These are phyloP conservation scores for Phylloporus arenicola DNA, from an alignment of 768 basidiomycete species.

Conservation along the genomic window DNA sequence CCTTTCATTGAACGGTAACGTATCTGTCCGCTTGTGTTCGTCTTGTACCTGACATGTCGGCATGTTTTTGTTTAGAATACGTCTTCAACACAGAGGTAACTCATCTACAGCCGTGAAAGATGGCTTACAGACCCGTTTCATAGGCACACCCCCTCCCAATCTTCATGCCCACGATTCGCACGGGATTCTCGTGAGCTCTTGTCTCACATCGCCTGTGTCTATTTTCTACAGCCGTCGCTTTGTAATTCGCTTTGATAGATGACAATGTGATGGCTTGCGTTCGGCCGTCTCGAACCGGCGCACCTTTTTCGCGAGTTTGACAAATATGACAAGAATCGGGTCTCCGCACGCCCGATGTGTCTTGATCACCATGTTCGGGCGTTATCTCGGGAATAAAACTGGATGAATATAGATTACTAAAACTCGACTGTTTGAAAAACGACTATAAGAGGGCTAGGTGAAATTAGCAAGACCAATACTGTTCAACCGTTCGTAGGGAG, in stretches of 20 bases:
- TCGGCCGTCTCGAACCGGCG: too few relatives aligned
- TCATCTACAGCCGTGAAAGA: background rate
- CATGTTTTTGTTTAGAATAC: slow-evolving; percentile 44
- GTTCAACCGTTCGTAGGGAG: slow-evolving; percentile 10
- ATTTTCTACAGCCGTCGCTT: background rate
- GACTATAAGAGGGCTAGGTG: slow-evolving; percentile 5
- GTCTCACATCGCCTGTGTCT: background rate
- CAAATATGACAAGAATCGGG: background rate
- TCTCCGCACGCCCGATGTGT: background rate
- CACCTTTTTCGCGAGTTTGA: background rate
- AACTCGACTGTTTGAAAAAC: slow-evolving; percentile 1
- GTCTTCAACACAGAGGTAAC: slow-evolving; percentile 90
- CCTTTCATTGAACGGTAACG: slow-evolving; percentile 64
- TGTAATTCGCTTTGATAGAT: background rate
- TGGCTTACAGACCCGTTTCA: slow-evolving; percentile 1
- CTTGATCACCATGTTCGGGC: background rate
- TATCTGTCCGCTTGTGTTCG: slow-evolving; percentile 27
- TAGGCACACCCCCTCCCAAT: slow-evolving; percentile 71
- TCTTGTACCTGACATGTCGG: slow-evolving; percentile 6
- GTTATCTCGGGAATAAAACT: background rate
- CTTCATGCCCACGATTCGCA: slow-evolving; percentile 48
- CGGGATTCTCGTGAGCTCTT: slow-evolving; percentile 40
- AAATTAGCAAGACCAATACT: slow-evolving; percentile 12
- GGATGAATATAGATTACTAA: slow-evolving; percentile 10
- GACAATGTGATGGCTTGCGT: background rate